Conservation (phyloP, 2,329 filamentous ascomycete genomes). For the Amylocarpus encephaloides region DNA sequence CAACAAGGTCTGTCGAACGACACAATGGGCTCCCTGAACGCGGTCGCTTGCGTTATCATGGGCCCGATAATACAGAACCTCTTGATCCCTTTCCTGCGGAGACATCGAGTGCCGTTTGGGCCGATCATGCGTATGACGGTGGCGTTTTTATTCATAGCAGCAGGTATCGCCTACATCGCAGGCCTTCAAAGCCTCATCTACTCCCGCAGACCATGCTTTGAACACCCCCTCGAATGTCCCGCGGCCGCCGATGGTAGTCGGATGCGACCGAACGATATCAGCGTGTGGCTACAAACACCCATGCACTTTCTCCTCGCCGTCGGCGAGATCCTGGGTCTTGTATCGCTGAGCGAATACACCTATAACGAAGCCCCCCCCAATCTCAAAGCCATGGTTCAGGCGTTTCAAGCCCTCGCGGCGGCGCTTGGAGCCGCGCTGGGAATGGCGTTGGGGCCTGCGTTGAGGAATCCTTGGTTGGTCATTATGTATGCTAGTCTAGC, state of each 20-base stretch:
- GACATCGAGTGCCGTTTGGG: conserved; percentile 45
- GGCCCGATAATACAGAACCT: conserved; percentile 44
- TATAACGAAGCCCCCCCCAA: conserved; percentile 52
- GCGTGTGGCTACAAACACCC: conserved; percentile 42
- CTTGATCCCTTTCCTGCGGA: conserved; percentile 52
- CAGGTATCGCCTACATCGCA: conserved; percentile 48
- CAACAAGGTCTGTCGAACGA: conserved; percentile 50
- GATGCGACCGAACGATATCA: conserved; percentile 34
- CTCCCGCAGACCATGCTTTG: conserved; percentile 39
- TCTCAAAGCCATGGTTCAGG: conserved; percentile 34
- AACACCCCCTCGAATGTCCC: conserved; percentile 32
- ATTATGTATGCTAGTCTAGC: conserved; percentile 61
- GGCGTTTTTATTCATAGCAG: conserved; percentile 51
- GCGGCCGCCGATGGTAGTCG: conserved; percentile 18
- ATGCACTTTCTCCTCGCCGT: conserved; percentile 41
- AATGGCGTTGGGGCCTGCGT: conserved; percentile 36
- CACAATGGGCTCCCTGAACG: conserved; percentile 50
- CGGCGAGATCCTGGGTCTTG: conserved; percentile 27
- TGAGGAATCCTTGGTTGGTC: conserved; percentile 36
- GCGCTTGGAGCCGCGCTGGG: conserved; percentile 46
- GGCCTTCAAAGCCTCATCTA: conserved; percentile 54
- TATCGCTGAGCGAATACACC: conserved; percentile 41
- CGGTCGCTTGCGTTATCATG: conserved; percentile 50
- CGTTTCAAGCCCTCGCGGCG: conserved; percentile 49
- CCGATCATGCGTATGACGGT: conserved; percentile 50